Conservation (phyloP, 306 rosid species). For the Prunus salicina region DNA sequence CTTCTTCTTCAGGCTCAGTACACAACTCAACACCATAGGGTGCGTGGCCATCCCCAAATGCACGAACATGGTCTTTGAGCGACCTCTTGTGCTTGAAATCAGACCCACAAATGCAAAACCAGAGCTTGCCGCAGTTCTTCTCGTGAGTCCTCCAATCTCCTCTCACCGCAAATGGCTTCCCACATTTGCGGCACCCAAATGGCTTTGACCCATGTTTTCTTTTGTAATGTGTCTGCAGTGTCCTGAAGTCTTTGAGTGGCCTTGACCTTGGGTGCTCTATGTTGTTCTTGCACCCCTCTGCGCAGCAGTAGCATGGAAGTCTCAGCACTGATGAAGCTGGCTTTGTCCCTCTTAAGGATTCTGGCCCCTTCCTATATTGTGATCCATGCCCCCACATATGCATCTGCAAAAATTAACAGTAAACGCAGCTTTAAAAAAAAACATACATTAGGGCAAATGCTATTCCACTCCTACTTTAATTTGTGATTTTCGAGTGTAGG, state of each 20-base stretch:
- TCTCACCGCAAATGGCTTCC: constrained; percentile 76
- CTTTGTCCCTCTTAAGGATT: constrained; percentile 73
- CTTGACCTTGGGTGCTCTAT: constrained; percentile 79
- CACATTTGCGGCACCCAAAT: constrained; percentile 77
- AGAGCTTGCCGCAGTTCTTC: constrained; percentile 91
- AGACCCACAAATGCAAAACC: constrained; percentile 96
- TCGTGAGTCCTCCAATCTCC: constrained; percentile 98
- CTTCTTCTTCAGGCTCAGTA: constrained; percentile 38
- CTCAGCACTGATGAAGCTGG: constrained; percentile 72
- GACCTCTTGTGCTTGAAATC: constrained; percentile 95
- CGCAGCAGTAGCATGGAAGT: constrained; percentile 91
- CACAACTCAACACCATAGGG: constrained; percentile 60
- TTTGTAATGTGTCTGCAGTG: constrained; percentile 94
- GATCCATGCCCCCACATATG: constrained; percentile 99
- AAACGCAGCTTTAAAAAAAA: background rate
- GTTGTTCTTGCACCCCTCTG: constrained; percentile 89
- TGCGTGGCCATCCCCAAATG: constrained; percentile 80
- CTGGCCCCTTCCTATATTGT: constrained; percentile 87
- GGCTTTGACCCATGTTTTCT: constrained; percentile 92
- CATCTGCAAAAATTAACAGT: constrained; percentile 46
- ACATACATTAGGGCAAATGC: background rate
- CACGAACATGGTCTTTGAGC: constrained; percentile 81
- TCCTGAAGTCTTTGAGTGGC: constrained; percentile 84
- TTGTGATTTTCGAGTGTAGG: background rate
- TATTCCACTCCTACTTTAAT: background rate